Conservation (phyloP, 371 early-diverging fungal genomes). For the Mortierella sp. region DNA sequence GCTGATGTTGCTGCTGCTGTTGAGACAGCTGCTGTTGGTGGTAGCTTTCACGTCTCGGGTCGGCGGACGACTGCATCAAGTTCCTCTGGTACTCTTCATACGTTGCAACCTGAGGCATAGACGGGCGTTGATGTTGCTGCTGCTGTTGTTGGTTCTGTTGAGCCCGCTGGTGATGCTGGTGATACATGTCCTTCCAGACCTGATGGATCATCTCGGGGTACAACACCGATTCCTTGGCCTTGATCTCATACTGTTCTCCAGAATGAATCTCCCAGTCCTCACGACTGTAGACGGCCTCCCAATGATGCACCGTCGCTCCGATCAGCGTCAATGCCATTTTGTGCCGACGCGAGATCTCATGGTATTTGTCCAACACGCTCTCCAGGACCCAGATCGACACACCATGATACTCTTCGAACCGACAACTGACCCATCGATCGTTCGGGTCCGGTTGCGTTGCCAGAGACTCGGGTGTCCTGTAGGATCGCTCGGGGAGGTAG, state of each 20-base stretch:
- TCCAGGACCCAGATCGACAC: slow-evolving; percentile 43
- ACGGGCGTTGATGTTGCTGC: slow-evolving; percentile 11
- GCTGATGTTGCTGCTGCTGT: slow-evolving; percentile 4
- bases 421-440: slow-evolving; percentile 37
- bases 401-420: slow-evolving; percentile 39
- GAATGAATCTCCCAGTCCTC: slow-evolving; percentile 30
- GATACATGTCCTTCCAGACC: slow-evolving; percentile 45
- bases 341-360: slow-evolving; percentile 26
- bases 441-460: slow-evolving; percentile 14
- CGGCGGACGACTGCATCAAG: background rate
- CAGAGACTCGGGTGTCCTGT: slow-evolving; percentile 28
- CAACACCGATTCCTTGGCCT: slow-evolving; percentile 27
- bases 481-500: slow-evolving; percentile 39
- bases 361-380: slow-evolving; percentile 32
- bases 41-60: slow-evolving; percentile 20
- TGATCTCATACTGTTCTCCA: slow-evolving; percentile 26
- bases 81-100: slow-evolving; percentile 45
- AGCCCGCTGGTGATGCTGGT: slow-evolving; percentile 22
- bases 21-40: background rate
- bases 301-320: slow-evolving; percentile 14
- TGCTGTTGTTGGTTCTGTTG: slow-evolving; percentile 20
- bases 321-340: slow-evolving; percentile 48
- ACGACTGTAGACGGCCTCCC: background rate
- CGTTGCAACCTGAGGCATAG: slow-evolving; percentile 20
- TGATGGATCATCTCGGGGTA: slow-evolving; percentile 38